Evolutionary conservation across 1,139 yeast species (phyloP).

Genomic region (Meyerozyma athensensis): DNA sequence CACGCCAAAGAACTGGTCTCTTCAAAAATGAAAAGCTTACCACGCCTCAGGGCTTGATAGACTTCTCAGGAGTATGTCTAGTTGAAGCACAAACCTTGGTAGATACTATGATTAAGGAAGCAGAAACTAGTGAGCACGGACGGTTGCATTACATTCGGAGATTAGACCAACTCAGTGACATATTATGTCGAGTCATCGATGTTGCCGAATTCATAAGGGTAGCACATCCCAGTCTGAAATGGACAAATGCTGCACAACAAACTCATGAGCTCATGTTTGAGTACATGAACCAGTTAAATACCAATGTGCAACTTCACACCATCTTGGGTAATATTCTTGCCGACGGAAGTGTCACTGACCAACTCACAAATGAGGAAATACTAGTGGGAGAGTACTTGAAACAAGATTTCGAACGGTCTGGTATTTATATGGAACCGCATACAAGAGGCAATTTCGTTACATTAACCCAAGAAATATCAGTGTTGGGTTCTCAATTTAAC

Average conservation of each 20-base stretch:
- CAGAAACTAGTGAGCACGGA: slow-evolving; percentile 37
- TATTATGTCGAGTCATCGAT: slow-evolving; percentile 88
- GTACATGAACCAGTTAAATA: slow-evolving; percentile 88
- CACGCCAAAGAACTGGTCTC: slow-evolving; percentile 49
- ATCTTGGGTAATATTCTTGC: slow-evolving; percentile 54
- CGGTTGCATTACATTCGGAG: slow-evolving; percentile 53
- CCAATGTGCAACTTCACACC: slow-evolving; percentile 68
- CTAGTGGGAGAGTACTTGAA: slow-evolving; percentile 77
- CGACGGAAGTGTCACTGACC: slow-evolving; percentile 29
- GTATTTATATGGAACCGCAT: slow-evolving; percentile 72
- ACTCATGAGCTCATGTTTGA: slow-evolving; percentile 89
- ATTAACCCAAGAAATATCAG: slow-evolving; percentile 75
- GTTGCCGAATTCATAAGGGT: slow-evolving; percentile 90
- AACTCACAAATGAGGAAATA: slow-evolving; percentile 64
- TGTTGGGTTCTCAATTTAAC: slow-evolving; percentile 74
- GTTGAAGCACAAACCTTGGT: slow-evolving; percentile 61
- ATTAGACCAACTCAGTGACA: slow-evolving; percentile 82
- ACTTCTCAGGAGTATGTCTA: slow-evolving; percentile 64
- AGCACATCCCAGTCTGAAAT: slow-evolving; percentile 71
- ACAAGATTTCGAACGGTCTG: slow-evolving; percentile 87
- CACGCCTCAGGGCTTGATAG: slow-evolving; percentile 64
- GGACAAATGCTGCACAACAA: slow-evolving; percentile 77
- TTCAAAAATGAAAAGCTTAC: slow-evolving; percentile 67
- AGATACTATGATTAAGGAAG: slow-evolving; percentile 46
- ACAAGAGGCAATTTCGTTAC: slow-evolving; percentile 69